Conservation (phyloP, 441 rosid species). For the Bruguiera hainesii region DNA sequence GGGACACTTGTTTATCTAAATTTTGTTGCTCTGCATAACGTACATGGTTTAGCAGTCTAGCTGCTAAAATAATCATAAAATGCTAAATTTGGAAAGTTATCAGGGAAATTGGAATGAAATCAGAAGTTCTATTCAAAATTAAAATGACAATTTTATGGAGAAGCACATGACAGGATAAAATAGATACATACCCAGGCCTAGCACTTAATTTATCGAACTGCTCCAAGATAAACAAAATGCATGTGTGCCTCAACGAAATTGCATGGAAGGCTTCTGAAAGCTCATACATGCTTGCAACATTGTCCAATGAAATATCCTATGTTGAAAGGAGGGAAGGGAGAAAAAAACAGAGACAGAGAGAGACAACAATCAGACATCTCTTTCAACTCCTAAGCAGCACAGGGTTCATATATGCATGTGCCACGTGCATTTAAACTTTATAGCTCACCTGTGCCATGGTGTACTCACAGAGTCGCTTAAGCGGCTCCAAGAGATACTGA, state of each 20-base stretch:
- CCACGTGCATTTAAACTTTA: slow-evolving; percentile 1
- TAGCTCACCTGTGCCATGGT: slow-evolving; percentile 89
- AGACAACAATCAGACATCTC: slow-evolving; percentile 14
- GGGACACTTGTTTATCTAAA: too few species aligned
- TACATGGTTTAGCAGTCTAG: too few species aligned
- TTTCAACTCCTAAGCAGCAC: slow-evolving; percentile 17
- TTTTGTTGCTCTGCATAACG: too few species aligned
- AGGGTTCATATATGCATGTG: slow-evolving; percentile 1
- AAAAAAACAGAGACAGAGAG: background rate
- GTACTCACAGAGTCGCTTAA: slow-evolving; percentile 95
- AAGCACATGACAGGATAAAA: slow-evolving; percentile 4
- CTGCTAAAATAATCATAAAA: too few species aligned
- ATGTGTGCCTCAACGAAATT: slow-evolving; percentile 78
- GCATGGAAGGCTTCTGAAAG: slow-evolving; percentile 99
- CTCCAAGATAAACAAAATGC: slow-evolving; percentile 92
- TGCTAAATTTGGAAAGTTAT: too few species aligned
- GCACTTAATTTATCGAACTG: slow-evolving; percentile 76
- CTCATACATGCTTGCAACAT: slow-evolving; percentile 90
- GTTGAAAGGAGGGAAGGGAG: slow-evolving; percentile 7
- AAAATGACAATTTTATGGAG: background rate
- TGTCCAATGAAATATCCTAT: slow-evolving; percentile 89
- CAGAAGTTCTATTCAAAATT: background rate
- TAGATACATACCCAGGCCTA: slow-evolving; percentile 60
- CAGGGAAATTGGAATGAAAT: too few species aligned
- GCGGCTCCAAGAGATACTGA: slow-evolving; percentile 95